These are phyloP conservation scores for Acer negundo DNA, from an alignment of 345 rosid species.

Conservation along the genomic window DNA sequence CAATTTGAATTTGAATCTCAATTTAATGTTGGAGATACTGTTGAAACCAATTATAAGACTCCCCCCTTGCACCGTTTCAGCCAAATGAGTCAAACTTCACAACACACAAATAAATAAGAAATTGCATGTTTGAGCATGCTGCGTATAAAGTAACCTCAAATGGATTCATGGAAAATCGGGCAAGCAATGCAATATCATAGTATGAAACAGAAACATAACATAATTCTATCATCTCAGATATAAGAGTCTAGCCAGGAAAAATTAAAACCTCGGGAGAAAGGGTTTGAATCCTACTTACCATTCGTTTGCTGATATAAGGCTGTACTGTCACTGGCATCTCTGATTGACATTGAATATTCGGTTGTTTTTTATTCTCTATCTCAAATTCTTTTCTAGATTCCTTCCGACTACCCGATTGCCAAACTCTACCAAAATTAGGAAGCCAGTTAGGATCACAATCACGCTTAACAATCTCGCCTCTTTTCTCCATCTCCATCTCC, in stretches of 20 bases:
- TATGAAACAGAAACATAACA: not conserved
- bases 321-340: slow-evolving; percentile 51
- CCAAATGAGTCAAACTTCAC: not conserved
- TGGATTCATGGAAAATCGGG: not conserved
- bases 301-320: slow-evolving; percentile 78
- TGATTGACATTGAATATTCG: slow-evolving; percentile 43
- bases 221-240: not conserved
- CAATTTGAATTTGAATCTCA: not conserved
- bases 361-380: slow-evolving; percentile 57
- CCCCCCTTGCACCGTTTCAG: not conserved
- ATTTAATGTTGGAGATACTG: not conserved
- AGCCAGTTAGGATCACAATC: slow-evolving; percentile 71
- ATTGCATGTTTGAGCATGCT: not conserved
- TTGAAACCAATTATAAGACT: not conserved
- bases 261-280: not conserved
- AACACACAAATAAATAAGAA: not conserved
- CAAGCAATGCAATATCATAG: not conserved
- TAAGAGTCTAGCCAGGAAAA: not conserved
- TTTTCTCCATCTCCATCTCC: slow-evolving; percentile 86
- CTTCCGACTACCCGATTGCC: slow-evolving; percentile 91
- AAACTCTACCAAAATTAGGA: slow-evolving; percentile 94
- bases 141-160: not conserved
- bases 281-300: slow-evolving; percentile 43
- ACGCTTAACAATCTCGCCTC: slow-evolving; percentile 55
- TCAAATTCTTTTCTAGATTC: slow-evolving; percentile 92